A percentile compares a stretch with the other conserved stretches of the same genome.
Evolutionary conservation across 306 rosid species (phyloP).

Genomic region (Cucurbita ficifolia): DNA sequence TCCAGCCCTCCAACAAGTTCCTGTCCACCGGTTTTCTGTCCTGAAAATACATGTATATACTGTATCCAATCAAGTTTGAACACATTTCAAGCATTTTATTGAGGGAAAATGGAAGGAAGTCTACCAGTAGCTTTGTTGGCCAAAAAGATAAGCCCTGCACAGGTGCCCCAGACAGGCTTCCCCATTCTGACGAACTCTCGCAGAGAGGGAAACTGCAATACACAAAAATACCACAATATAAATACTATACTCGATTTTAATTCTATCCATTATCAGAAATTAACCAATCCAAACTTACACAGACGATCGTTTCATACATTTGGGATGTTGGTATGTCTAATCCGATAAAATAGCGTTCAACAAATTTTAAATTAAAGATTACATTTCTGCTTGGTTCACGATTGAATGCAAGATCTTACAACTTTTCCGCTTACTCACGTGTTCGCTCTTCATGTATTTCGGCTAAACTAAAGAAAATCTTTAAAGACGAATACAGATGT

Average conservation of each 20-base stretch:
- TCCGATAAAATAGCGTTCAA: neutral
- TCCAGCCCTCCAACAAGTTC: constrained; percentile 83
- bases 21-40: constrained; percentile 90
- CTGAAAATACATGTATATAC: constrained; percentile 33
- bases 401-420: neutral
- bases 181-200: constrained; percentile 82
- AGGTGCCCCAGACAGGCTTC: constrained; percentile 99
- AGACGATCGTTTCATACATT: neutral
- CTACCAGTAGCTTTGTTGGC: constrained; percentile 75
- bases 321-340: neutral
- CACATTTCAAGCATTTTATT: neutral
- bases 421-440: neutral
- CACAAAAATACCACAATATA: neutral
- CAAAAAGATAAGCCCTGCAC: constrained; percentile 96
- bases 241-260: neutral
- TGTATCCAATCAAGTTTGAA: neutral
- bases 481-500: neutral
- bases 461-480: neutral
- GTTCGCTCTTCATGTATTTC: neutral
- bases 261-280: neutral
- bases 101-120: constrained; percentile 1
- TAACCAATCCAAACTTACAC: neutral
- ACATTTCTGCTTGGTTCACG: neutral
- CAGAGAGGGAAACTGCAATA: constrained; percentile 67
- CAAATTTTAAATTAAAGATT: neutral